Evolutionary conservation across 192 early-diverging fungal species (phyloP), one percentile per base, ranked within the genome.

Genomic region (Thamnidium elegans): DNA sequence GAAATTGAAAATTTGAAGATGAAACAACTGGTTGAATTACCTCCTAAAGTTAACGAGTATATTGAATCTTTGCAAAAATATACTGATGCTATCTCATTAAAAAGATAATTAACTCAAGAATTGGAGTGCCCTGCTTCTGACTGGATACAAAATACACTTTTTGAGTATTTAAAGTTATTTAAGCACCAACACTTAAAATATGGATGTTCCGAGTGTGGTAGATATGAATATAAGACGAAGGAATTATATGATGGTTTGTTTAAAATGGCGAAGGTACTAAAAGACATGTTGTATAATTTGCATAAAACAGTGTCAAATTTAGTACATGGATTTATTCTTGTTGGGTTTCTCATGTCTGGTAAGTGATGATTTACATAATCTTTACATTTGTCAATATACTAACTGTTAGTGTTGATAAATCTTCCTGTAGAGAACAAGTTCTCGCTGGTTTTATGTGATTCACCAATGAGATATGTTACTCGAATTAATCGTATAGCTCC

Each of bases 391-490:
- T 39, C 36, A 4, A 39, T 39, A 39, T 39, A 39, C 4, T 39
- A 39, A 39, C 36, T 39, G 0, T 26, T 53, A 53, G 20, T 11
- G 23, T 30, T 30, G 21, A 14, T 30, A 26, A 13, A 30, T 53
- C 26, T 53, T 39, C 26, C 23, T 53, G 21, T 53, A 53, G 51
- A 31, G 26, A 53, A 8, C 13, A 53, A 53, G 51, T 53, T 53
- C 30, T 30, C 51, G 26, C 9, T 53, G 51, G 26, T 53, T 26
- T 53, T 53, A 53, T 53, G 51, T 53, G 51, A 53, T 53, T 21
- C 26, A 23, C 51, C 51, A 14, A 26, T 13, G 26, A 23, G 23
- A 26, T 11, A 39, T 39, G 23, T 53, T 26, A 30, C 7, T 21
- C 21, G 51, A 53, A 53, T 53, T 30, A 53, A 30, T 53, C 51